Base-by-base conservation (phyloP, 257 asterid genomes). In the Solanum megistacrolobum region DNA sequence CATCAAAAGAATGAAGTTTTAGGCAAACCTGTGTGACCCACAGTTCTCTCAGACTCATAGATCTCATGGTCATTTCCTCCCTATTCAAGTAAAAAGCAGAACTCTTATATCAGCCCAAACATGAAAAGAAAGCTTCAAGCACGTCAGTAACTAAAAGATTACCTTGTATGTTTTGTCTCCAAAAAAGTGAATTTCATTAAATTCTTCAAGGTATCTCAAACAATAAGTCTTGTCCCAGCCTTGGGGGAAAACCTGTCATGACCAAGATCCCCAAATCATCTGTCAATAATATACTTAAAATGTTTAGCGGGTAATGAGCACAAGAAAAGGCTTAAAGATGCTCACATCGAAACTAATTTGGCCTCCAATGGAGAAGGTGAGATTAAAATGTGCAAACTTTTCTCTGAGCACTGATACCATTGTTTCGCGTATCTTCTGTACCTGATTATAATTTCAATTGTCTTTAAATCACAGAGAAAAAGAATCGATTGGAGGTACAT, bases 211-310 rank as follows among this genome's bases (percentile, higher is more conserved):
- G 91, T 94, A 97, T 87, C 89, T 93, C 97, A 97, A 94, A 92
- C 99, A 97, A 87, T 93, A 97, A 23, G 99, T 97, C 94, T 96
- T 97, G 91, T 97, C 99, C 99, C 99, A 96, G 43, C 99, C 98
- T 88, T 88, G 96, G 88, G 99, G 99, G 58, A 97, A 97, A 89
- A 94, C 99, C 99, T 97, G 93, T 41, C 32, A 36, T 8, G 14
- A 32, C 35, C 83, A 72, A 39, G 5, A 52, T 86, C 46, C n/a
- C 48, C 31, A 46, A 86, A 72, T 72, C 32, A 31, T 31, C 32
- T 31, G 32, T 31, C 32, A 31, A 31, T 31, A 31, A 31, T 31
- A 31, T 31, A 31, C 32, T 31, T 31, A 31, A 31, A 31, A 31
- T 2, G 3, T 31, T 31, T 31, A 31, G 32, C 32, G 3, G 32